These are phyloP conservation scores for Ophioceras dolichostomum DNA, from an alignment of 2,329 filamentous ascomycete species.

Conservation along the genomic window DNA sequence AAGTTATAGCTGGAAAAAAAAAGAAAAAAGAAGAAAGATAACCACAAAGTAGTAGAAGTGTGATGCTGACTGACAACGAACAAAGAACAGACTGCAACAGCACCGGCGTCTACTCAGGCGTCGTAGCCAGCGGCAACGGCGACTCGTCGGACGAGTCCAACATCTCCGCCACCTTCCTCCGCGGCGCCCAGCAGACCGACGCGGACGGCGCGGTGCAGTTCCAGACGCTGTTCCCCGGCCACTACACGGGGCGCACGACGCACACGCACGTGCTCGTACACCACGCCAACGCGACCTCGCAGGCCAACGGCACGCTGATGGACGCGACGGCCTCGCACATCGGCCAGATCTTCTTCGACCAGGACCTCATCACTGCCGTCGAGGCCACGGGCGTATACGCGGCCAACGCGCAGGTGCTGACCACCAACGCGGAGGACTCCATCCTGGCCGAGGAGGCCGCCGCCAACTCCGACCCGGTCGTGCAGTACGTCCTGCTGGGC, in stretches of 20 bases:
- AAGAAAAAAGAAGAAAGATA: too few relatives aligned
- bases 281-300: conserved; percentile 16
- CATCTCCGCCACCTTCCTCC: conserved; percentile 28
- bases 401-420: conserved; percentile 26
- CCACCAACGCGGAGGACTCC: conserved; percentile 29
- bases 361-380: conserved; percentile 35
- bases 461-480: conserved; percentile 27
- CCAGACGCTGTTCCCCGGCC: conserved; percentile 28
- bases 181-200: conserved; percentile 30
- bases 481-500: conserved; percentile 45
- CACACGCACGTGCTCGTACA: conserved; percentile 23
- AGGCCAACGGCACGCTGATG: conserved; percentile 35
- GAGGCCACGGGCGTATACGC: conserved; percentile 33
- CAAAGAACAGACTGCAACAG: conserved; percentile 19
- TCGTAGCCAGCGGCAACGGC: conserved; percentile 16
- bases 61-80: background rate
- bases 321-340: conserved; percentile 41
- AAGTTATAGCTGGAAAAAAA: background rate
- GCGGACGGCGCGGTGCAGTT: conserved; percentile 26
- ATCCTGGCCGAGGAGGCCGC: conserved; percentile 29
- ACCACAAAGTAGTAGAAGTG: conserved; percentile 28
- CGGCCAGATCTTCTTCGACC: conserved; percentile 49
- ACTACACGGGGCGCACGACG: conserved; percentile 25
- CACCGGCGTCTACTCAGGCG: conserved; percentile 27
- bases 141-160: conserved; percentile 24